Percentiles rank a stretch among this genome's conserved stretches.
Conservation (phyloP, 768 basidiomycete species). For the Lentinus brumalis region DNA sequence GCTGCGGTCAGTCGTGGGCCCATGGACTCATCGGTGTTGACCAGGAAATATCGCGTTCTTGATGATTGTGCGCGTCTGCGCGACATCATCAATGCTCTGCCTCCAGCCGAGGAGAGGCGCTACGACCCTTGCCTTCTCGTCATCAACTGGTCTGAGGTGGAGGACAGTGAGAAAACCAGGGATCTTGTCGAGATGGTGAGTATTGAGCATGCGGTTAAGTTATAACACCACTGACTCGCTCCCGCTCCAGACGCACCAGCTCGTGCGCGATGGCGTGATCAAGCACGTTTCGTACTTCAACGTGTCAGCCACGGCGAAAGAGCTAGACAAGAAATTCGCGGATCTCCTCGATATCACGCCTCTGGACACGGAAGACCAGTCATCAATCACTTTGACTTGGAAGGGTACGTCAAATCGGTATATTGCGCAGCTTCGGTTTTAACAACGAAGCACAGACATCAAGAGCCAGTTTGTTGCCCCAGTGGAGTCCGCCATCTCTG, state of each 20-base stretch:
- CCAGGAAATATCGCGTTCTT: constrained; percentile 68
- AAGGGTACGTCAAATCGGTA: constrained; percentile 40
- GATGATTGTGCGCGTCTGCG: constrained; percentile 75
- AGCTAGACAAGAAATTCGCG: constrained; percentile 59
- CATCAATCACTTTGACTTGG: constrained; percentile 49
- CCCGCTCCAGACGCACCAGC: constrained; percentile 47
- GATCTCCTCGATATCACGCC: constrained; percentile 41
- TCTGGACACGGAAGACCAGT: constrained; percentile 60
- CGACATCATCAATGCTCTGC: constrained; percentile 58
- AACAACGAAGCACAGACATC: constrained; percentile 17
- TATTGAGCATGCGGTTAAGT: background rate
- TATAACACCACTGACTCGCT: background rate
- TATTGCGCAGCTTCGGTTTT: background rate
- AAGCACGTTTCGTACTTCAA: constrained; percentile 46
- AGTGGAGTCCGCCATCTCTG: constrained; percentile 22
- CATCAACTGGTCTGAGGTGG: constrained; percentile 58
- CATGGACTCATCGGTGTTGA: constrained; percentile 1
- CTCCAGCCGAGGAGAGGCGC: constrained; percentile 45
- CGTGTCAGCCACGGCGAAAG: constrained; percentile 53
- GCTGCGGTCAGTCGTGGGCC: background rate
- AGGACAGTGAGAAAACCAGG: constrained; percentile 33
- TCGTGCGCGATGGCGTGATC: constrained; percentile 45
- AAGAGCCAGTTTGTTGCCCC: constrained; percentile 20
- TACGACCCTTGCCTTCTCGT: constrained; percentile 65
- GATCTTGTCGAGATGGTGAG: constrained; percentile 68